Base-by-base conservation (phyloP, 371 early-diverging fungal genomes). In the Chytridium lagenaria region DNA sequence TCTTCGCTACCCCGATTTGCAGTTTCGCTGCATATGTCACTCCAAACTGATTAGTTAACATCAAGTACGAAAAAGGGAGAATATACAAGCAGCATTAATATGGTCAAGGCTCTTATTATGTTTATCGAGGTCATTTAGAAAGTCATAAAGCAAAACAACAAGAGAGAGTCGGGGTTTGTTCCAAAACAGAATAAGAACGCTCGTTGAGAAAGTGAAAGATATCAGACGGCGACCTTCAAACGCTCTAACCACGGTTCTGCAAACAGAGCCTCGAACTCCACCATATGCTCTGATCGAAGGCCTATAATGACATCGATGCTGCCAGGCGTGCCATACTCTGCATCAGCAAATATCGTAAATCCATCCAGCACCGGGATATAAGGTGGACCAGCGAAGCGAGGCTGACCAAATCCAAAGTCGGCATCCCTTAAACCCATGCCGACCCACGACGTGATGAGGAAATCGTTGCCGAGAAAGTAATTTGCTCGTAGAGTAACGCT, bases 401-500 rank as follows among this genome's bases (percentile, higher is more conserved):
- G 26, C 63, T 37, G 19, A 2, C 63, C 63, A 34, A 22, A 34
- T 2, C 63, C 63, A 37, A 63, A 63, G 31, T 63, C 63, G 10
- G 63, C 31, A 22, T 63, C 63, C 22, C 38, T 16, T 10, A 63
- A 31, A 2, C 63, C 63, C 63, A 63, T 63, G 15, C 63, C 63
- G 31, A 34, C 63, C 63, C 63, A 63, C 5, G 63, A 63, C 3
- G 63, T 63, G 19, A 63, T 63, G 10, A 63, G 38, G 28, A 23
- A 15, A 34, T 63, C 63, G 10, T 7, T 23, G 5, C 63, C 63
- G 3, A 63, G 12, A 34, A 34, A 23, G 23, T 23, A 31, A 2
- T 63, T 63, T 7, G 36, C 63, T 26, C 22, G 16, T 12, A 63
- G 36, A 23, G 36, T 31, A 22, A 63, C 33, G 63, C 23, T 31